phyloP scores from a whole-genome alignment of 345 rosid species.

The Dipteronia sinensis region DNA sequence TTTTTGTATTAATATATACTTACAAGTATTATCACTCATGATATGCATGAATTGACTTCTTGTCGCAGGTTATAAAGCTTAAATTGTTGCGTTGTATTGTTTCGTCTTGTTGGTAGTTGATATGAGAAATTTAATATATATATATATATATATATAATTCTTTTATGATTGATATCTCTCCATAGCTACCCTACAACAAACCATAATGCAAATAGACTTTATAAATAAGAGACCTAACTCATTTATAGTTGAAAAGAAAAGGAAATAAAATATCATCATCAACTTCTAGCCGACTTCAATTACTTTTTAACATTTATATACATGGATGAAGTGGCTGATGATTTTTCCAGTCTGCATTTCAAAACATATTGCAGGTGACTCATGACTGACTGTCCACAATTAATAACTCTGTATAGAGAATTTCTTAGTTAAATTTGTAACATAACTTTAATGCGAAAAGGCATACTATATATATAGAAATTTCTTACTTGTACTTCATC shows the following conservation, averaged over 20 bases:
- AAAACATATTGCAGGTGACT: too few relatives aligned
- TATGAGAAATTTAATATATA: too few relatives aligned
- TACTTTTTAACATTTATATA: too few relatives aligned
- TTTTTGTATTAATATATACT: background rate
- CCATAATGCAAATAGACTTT: background rate
- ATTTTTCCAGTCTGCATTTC: too few relatives aligned
- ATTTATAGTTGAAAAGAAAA: background rate
- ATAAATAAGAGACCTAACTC: background rate
- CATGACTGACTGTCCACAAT: too few relatives aligned
- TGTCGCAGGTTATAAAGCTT: background rate
- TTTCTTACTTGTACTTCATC: background rate
- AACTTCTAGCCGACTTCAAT: too few relatives aligned
- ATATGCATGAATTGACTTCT: background rate
- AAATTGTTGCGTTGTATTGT: background rate
- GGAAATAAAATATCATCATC: background rate
- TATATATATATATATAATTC: background rate
- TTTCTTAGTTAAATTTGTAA: too few relatives aligned
- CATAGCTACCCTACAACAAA: background rate
- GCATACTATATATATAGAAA: too few relatives aligned
- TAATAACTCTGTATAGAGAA: too few relatives aligned
- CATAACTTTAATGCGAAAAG: background rate
- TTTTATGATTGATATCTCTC: background rate
- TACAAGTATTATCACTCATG: background rate
- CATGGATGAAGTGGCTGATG: too few relatives aligned
- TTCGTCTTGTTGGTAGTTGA: background rate